Base-by-base conservation (phyloP, 495 filamentous ascomycete species). In the Cercophora newfieldiana region DNA sequence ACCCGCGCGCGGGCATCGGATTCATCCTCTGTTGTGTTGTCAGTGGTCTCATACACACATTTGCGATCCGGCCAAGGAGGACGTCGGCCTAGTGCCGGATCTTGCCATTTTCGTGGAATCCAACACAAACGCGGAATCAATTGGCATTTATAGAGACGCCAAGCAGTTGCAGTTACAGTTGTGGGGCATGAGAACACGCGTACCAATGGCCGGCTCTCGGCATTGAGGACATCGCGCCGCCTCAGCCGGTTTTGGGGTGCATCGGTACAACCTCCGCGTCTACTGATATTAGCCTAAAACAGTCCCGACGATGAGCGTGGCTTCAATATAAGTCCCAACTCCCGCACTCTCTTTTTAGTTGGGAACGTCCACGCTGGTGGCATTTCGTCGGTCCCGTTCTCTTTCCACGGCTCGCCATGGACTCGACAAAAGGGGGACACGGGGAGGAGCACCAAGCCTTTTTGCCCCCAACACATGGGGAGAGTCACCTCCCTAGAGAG, bases 341-440 rank as follows among this genome's bases (percentile, higher is more conserved):
- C 18, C 37, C 37, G 37, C 12, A 2, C 37, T 4, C 18, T 44
- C 10, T 16, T 44, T 16, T 44, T 33, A 4, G 37, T 44, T 44
- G 2, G 12, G 37, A 14, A 2, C 18, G 37, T 16, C 18, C 18
- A 14, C 10, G 37, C 18, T 44, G 37, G 37, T 44, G 37, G 3
- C 3, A 44, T 44, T 33, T 16, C 37, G 18, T 44, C 10, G 37
- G 12, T 16, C 2, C 2, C 37, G 18, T 4, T 14, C 10, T 2
- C 12, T 44, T 14, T 4, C 3, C 2, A 6, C 37, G 4, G n/a
- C 18, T 44, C 37, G 49, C 63, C 0, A 80, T 75, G 6, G 82
- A 82, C 56, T 63, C 70, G 25, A 57, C 54, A 5, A 57, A 30
- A n/a, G 54, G 19, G 4, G 22, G 14, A 26, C 21, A 30, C 19